These are phyloP conservation scores for Camelina sativa DNA, from an alignment of 345 rosid genomes.

Conservation along the genomic window DNA sequence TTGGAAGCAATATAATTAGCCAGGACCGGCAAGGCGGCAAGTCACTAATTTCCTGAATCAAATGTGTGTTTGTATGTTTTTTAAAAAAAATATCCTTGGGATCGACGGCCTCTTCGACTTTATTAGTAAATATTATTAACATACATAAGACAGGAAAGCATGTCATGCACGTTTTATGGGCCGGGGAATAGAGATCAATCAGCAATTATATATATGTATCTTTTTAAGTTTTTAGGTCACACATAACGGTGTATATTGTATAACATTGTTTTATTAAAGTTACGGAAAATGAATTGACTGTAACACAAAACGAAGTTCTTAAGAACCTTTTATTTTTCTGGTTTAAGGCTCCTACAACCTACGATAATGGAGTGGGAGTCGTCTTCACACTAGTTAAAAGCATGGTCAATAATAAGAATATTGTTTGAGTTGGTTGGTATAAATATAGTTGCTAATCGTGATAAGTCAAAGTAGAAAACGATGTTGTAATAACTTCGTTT, in stretches of 20 bases:
- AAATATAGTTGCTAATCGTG: constrained; percentile 23
- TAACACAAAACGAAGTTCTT: neutral
- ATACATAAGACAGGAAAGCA: constrained; percentile 31
- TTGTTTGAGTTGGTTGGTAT: constrained; percentile 6
- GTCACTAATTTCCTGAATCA: neutral
- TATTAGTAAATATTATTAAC: neutral
- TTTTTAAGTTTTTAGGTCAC: neutral
- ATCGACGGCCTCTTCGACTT: constrained; percentile 20
- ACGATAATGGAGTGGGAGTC: constrained; percentile 19
- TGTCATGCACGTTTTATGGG: constrained; percentile 32
- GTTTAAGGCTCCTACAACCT: neutral
- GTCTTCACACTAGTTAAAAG: constrained; percentile 10
- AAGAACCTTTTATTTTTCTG: neutral
- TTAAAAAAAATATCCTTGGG: neutral
- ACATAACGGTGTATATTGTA: constrained; percentile 17
- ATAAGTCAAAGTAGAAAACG: constrained; percentile 38
- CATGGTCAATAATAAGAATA: constrained; percentile 14
- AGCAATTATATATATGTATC: neutral
- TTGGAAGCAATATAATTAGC: neutral
- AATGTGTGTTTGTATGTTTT: neutral
- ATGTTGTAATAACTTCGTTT: constrained; percentile 26
- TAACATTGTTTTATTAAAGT: neutral
- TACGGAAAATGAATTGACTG: neutral
- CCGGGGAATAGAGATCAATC: constrained; percentile 6
- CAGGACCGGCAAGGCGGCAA: neutral